Conservation (phyloP, 495 filamentous ascomycete genomes). For the Apiosordaria backusii region DNA sequence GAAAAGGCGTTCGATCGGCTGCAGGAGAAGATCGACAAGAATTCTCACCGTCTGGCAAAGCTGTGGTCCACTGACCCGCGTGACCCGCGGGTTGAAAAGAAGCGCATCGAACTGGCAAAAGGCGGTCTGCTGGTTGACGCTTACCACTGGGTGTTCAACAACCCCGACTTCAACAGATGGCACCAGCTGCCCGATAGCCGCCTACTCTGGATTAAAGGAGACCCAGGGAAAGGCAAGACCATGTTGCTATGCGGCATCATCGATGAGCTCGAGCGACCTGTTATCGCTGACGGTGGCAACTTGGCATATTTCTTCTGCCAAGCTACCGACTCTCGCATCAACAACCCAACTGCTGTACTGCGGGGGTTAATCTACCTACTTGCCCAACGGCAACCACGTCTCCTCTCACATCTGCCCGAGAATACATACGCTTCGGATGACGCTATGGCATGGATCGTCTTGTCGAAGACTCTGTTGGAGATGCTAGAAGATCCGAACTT, state of each 20-base stretch:
- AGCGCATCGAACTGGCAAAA: conserved; percentile 36
- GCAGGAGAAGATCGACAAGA: background rate
- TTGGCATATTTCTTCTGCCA: conserved; percentile 44
- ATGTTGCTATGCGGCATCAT: conserved; percentile 48
- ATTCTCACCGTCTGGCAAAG: background rate
- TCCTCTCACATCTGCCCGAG: conserved; percentile 27
- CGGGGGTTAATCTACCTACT: conserved; percentile 34
- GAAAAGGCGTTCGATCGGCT: conserved; percentile 1
- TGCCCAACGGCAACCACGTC: conserved; percentile 22
- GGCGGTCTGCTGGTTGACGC: conserved; percentile 38
- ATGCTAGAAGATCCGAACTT: conserved; percentile 34
- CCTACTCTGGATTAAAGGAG: conserved; percentile 48
- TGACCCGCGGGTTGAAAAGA: conserved; percentile 29
- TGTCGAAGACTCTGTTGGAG: conserved; percentile 29
- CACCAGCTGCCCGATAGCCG: conserved; percentile 19
- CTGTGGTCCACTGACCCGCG: background rate
- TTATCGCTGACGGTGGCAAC: conserved; percentile 26
- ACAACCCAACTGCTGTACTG: conserved; percentile 33
- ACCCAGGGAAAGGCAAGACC: conserved; percentile 47
- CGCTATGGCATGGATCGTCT: conserved; percentile 27
- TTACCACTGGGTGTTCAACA: conserved; percentile 43
- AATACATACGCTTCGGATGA: conserved; percentile 7
- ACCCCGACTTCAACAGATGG: background rate
- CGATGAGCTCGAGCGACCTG: conserved; percentile 28
- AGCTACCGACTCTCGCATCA: conserved; percentile 30